Base-by-base conservation (phyloP, 805 yeast species). In the Soucietia sequanensis region DNA sequence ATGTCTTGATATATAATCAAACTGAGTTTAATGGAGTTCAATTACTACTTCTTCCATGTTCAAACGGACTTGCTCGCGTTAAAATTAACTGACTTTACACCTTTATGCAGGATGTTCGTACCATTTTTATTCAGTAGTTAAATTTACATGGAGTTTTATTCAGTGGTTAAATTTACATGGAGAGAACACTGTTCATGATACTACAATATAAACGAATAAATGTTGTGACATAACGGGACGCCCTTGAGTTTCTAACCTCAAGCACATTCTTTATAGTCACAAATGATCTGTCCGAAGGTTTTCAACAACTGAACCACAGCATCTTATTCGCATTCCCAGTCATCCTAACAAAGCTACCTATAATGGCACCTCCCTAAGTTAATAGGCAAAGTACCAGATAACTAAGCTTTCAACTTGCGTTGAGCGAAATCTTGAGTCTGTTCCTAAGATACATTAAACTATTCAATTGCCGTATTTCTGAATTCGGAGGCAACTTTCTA, bases 181-280 rank as follows among this genome's bases (percentile, higher is more conserved):
- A n/a, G n/a, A n/a, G n/a, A n/a, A n/a, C n/a, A n/a, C n/a, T n/a
- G n/a, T n/a, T n/a, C n/a, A n/a, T n/a, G n/a, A n/a, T n/a, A n/a
- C n/a, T n/a, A n/a, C n/a, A n/a, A n/a, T n/a, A n/a, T n/a, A n/a
- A n/a, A n/a, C n/a, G n/a, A n/a, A n/a, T n/a, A n/a, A 14, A 51
- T 66, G 66, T 67, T 30, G 66, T 65, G 72, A 58, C 52, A 51
- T 65, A 64, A 67, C 73, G 73, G 73, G 73, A 67, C 52, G 61
- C 70, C 40, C 50, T 30, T 46, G 45, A 54, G 66, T 64, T 50
- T 53, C 56, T 23, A 42, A 50, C 56, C 65, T 53, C 56, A 38
- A 44, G 52, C 54, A 60, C 57, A 62, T 67, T 48, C 73, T 67
- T 54, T 50, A 47, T 62, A 65, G 60, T 57, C 71, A 63, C 64